phyloP scores from a whole-genome alignment of 1,284 basidiomycete species.

The Gymnopus androsaceus region DNA sequence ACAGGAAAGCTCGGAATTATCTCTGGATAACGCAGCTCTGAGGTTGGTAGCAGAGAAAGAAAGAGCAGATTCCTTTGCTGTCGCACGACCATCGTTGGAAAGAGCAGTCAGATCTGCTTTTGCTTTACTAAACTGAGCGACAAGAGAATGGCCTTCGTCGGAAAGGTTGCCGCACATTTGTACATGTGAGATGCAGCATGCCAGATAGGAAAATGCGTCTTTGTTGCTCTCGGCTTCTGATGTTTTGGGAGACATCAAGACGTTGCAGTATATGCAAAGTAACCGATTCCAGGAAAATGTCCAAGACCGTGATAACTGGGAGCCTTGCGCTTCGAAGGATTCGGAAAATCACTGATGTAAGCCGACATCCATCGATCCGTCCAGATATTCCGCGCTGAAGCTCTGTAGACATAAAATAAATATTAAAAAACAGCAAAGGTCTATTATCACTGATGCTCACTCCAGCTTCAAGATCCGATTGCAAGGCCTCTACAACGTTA shows the following conservation, averaged over 20 bases:
- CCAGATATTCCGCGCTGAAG: slow-evolving; percentile 44
- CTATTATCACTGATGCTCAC: slow-evolving; percentile 33
- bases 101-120: slow-evolving; percentile 2
- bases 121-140: neutral
- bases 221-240: neutral
- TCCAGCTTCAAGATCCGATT: slow-evolving; percentile 42
- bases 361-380: slow-evolving; percentile 48
- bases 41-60: neutral
- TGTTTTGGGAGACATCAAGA: slow-evolving; percentile 1
- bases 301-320: slow-evolving; percentile 31
- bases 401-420: slow-evolving; percentile 26
- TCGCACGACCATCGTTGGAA: neutral
- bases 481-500: slow-evolving; percentile 37
- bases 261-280: slow-evolving; percentile 37
- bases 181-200: neutral
- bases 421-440: neutral
- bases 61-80: neutral
- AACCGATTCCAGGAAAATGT: slow-evolving; percentile 36
- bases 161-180: slow-evolving; percentile 5
- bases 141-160: neutral
- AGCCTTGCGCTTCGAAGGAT: slow-evolving; percentile 14
- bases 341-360: slow-evolving; percentile 36
- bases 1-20: slow-evolving; percentile 29
- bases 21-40: neutral
- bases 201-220: slow-evolving; percentile 1